Conservation (phyloP, 164 flowering plant genomes). For the Tetrastigma voinierianum region DNA sequence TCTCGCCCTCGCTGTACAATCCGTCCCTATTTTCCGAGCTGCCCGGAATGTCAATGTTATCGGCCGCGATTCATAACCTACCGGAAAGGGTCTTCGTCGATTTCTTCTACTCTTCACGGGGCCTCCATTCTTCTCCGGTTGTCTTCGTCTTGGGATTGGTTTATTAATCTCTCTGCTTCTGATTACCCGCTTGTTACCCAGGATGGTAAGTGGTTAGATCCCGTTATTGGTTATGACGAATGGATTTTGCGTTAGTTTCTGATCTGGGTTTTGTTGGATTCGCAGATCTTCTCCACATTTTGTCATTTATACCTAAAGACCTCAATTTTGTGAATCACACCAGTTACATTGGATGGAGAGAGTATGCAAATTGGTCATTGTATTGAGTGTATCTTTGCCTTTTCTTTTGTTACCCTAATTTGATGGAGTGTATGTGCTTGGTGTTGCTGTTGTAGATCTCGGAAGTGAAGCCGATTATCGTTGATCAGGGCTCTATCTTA, state of each 20-base stretch:
- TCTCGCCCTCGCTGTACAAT: conserved; percentile 53
- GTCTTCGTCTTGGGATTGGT: conserved; percentile 82
- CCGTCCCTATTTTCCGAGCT: conserved; percentile 50
- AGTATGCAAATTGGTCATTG: conserved; percentile 44
- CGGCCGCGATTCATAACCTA: conserved; percentile 70
- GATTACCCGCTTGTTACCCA: conserved; percentile 94
- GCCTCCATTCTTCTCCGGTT: conserved; percentile 69
- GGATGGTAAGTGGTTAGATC: conserved; percentile 57
- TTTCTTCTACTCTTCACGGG: conserved; percentile 70
- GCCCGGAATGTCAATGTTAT: conserved; percentile 74
- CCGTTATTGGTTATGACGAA: not conserved
- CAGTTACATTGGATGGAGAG: conserved; percentile 87
- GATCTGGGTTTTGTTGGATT: conserved; percentile 12
- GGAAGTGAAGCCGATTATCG: conserved; percentile 66
- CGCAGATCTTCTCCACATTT: conserved; percentile 88
- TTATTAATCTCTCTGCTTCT: conserved; percentile 56
- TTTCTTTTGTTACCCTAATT: not conserved
- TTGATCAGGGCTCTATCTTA: conserved; percentile 83
- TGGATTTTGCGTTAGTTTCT: conserved; percentile 7
- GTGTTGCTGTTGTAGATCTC: conserved; percentile 41
- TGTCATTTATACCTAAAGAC: conserved; percentile 77
- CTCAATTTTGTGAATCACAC: conserved; percentile 85
- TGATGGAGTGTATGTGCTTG: not conserved
- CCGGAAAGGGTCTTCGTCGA: conserved; percentile 53
- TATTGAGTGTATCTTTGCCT: not conserved